These are phyloP conservation scores for Turnera subulata DNA, from an alignment of 345 rosid genomes.

Conservation along the genomic window DNA sequence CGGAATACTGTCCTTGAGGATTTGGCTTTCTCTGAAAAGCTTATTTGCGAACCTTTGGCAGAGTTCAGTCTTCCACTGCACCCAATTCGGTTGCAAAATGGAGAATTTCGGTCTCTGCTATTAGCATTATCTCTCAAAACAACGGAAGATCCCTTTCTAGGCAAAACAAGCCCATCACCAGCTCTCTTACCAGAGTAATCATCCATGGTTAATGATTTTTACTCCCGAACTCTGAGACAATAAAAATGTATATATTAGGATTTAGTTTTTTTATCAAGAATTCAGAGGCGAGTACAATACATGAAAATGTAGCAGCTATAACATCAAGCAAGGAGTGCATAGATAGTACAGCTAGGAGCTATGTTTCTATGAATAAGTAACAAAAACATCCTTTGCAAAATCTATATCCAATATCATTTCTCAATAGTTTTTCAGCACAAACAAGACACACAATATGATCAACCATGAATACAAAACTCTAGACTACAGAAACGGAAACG, in stretches of 20 bases:
- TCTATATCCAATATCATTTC: too few relatives aligned
- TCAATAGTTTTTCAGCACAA: too few relatives aligned
- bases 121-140: slow-evolving; percentile 55
- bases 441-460: too few relatives aligned
- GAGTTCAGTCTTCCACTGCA: slow-evolving; percentile 57
- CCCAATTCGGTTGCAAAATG: slow-evolving; percentile 58
- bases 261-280: too few relatives aligned
- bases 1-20: slow-evolving; percentile 44
- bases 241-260: neutral
- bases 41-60: slow-evolving; percentile 40
- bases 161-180: slow-evolving; percentile 35
- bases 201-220: slow-evolving; percentile 52
- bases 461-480: too few relatives aligned
- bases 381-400: too few relatives aligned
- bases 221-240: slow-evolving; percentile 32
- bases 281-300: too few relatives aligned
- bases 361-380: too few relatives aligned
- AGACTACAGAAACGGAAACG: too few relatives aligned
- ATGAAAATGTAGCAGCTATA: too few relatives aligned
- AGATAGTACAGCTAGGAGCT: too few relatives aligned
- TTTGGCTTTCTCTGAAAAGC: slow-evolving; percentile 49
- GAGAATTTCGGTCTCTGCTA: slow-evolving; percentile 50
- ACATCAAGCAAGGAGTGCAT: too few relatives aligned
- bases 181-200: slow-evolving; percentile 65
- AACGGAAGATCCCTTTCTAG: slow-evolving; percentile 51